Base-by-base conservation (phyloP, 2,329 filamentous ascomycete species). In the Colletotrichum kahawae region DNA sequence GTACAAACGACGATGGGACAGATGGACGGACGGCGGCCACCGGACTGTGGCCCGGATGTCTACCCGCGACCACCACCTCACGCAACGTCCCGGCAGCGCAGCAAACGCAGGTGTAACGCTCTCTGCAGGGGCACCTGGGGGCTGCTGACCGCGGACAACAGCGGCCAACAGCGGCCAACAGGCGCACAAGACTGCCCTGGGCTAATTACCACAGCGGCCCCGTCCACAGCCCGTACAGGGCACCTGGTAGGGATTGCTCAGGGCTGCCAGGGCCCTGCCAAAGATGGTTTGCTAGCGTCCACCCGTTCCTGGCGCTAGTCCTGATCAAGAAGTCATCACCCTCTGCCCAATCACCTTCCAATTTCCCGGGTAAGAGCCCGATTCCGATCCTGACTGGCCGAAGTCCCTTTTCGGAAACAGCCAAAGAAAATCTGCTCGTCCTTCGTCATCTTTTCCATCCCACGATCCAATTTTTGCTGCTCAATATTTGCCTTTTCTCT, bases 281-380 rank as follows among this genome's bases (percentile, higher is more conserved):
- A 65, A 74, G 67, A 71, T 60, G 67, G 71, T 66, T 71, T 65
- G 59, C 71, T 71, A 67, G 71, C 36, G 43, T 63, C 29, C 33
- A 27, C 69, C 29, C 56, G 73, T 75, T 70, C 73, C 73, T 75
- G 73, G 59, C 56, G 69, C 69, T 68, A 75, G 67, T 73, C 69
- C 63, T 27, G 21, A 73, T 67, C 14, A 18, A 54, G 72, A n/a
- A 67, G n/a, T 38, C 57, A 18, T 48, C 63, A n/a, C 54, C 69
- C 57, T 64, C 73, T 68, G 36, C 63, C 73, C 73, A 75, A 75
- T 73, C 62, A 68, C 57, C 57, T 73, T 67, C 57, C 69, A 75
- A 75, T 68, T 75, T 75, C 73, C 57, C 73, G 64, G 63, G 18
- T 51, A 31, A 64, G 69, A 54, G 43, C 34, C 64, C 29, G 69